Base-by-base conservation (phyloP, 805 yeast species). In the Maudiozyma pseudohumilis region DNA sequence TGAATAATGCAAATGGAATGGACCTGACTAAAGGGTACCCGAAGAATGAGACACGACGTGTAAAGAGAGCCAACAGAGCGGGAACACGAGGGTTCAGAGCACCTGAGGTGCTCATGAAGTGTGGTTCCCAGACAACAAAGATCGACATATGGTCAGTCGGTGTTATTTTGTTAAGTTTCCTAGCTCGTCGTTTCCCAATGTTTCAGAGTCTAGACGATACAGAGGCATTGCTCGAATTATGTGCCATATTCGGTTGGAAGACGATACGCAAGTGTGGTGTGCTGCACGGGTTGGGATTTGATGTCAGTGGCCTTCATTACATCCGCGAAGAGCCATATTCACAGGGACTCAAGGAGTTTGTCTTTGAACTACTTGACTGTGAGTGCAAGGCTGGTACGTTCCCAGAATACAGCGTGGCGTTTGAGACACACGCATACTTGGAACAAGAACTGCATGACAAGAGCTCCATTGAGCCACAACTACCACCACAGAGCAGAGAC, bases 11-110 rank as follows among this genome's bases (percentile, higher is more conserved):
- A 6, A 49, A 48, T 26, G 60, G 55, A 62, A 68, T 52, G 6
- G 63, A 60, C 41, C 37, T 60, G 5, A 70, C 69, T 10, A 66
- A 70, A 59, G 89, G 96, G 2, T 86, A 83, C 53, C 81, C 87
- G 8, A 86, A 85, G 54, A 84, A 83, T 49, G 98, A 92, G 62
- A 74, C 75, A 35, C 69, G 97, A 49, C 82, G 94, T 0, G 84
- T 92, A 2, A 71, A 95, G 50, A 71, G 98, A 40, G 97, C 97
- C 0, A 92, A 92, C 52, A 76, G 98, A 49, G 98, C 98, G 13
- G 96, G 96, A 7, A 87, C 96, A 1, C 69, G 96, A 49, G 96
- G 96, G 0, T 87, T 87, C 53, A 69, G 96, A 48, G 95, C 96
- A 0, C 96, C 96, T 0, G 96, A 87, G 55, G 96, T 87, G 4